These are phyloP conservation scores for Taphrina flavorubra DNA, from an alignment of 1,139 yeast species.

Conservation along the genomic window DNA sequence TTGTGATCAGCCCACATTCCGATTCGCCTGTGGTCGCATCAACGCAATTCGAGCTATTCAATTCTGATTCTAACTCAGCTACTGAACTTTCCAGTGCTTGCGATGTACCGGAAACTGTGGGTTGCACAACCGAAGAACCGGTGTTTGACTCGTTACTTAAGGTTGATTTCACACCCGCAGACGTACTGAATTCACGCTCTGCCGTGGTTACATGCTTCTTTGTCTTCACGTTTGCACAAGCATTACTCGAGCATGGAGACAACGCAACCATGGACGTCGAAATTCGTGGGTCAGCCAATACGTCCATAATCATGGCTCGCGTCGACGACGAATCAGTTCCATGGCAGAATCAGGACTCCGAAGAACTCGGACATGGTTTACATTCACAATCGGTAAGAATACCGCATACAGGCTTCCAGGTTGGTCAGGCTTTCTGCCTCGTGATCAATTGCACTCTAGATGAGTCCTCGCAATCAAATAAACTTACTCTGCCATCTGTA, in stretches of 20 bases:
- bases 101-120: too few relatives aligned
- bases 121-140: background rate
- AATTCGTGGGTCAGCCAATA: conserved; percentile 2
- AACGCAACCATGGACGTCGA: conserved; percentile 1
- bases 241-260: background rate
- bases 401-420: conserved; percentile 5
- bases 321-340: conserved; percentile 18
- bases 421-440: conserved; percentile 21
- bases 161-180: conserved; percentile 10
- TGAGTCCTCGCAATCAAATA: background rate
- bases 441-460: conserved; percentile 4
- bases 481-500: background rate
- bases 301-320: conserved; percentile 3
- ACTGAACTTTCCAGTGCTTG: too few relatives aligned
- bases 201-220: conserved; percentile 13
- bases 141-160: conserved; percentile 13
- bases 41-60: too few relatives aligned
- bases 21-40: too few relatives aligned
- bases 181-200: background rate
- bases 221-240: conserved; percentile 10
- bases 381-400: background rate
- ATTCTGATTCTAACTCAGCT: too few relatives aligned
- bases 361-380: background rate
- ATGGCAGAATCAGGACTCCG: background rate
- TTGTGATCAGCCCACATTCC: too few relatives aligned